These are phyloP conservation scores for Mycena capillaripes DNA, from an alignment of 768 basidiomycete genomes.

Conservation along the genomic window DNA sequence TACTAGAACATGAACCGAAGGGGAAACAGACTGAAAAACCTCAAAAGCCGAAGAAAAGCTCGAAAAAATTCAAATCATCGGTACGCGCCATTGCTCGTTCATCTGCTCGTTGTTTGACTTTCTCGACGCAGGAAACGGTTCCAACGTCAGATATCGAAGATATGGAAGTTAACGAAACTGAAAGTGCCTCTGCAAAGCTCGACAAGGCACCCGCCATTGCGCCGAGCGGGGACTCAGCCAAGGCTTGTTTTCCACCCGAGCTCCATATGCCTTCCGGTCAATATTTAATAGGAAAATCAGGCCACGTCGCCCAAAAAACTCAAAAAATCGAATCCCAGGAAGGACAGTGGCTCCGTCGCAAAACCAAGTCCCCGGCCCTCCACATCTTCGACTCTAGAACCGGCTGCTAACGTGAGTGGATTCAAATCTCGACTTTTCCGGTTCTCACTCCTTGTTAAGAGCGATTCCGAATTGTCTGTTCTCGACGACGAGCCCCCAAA, in stretches of 20 bases:
- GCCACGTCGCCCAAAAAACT: neutral
- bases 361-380: slow-evolving; percentile 20
- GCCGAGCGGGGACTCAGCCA: slow-evolving; percentile 5
- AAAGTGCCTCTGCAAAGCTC: slow-evolving; percentile 11
- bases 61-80: slow-evolving; percentile 53
- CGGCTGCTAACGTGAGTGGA: slow-evolving; percentile 3
- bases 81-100: slow-evolving; percentile 41
- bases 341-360: slow-evolving; percentile 3
- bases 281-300: slow-evolving; percentile 13
- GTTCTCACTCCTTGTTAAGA: slow-evolving; percentile 41
- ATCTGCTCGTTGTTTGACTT: neutral
- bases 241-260: neutral
- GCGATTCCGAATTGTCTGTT: slow-evolving; percentile 73
- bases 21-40: slow-evolving; percentile 26
- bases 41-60: slow-evolving; percentile 27
- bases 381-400: slow-evolving; percentile 5
- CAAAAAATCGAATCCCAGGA: neutral
- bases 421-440: neutral
- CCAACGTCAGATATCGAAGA: slow-evolving; percentile 57
- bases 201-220: neutral
- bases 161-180: slow-evolving; percentile 1
- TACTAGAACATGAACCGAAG: slow-evolving; percentile 27
- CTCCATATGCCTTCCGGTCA: neutral
- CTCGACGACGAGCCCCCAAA: slow-evolving; percentile 72
- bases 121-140: slow-evolving; percentile 45